Base-by-base conservation (phyloP, 1,284 basidiomycete genomes). In the Irpex sp. region DNA sequence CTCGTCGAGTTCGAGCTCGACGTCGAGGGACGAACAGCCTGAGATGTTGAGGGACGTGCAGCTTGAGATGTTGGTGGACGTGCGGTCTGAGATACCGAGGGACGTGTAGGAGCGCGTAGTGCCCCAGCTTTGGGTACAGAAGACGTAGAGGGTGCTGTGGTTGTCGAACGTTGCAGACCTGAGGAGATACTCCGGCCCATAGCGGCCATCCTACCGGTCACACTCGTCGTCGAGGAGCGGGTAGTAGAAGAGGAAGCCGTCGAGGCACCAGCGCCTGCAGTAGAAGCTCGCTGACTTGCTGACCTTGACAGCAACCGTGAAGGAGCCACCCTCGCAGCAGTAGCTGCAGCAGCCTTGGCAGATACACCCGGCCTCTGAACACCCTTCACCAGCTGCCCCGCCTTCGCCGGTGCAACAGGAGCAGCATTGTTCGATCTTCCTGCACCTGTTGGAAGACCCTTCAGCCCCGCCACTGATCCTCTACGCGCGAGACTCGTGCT, bases 321-420 rank as follows among this genome's bases (percentile, higher is more conserved):
- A 2, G 26, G 26, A 26, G 26, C 26, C 26, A 26, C 26, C 2
- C 26, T 26, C 26, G 26, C 26, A 26, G 59, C 26, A 36, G 61
- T 4, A 5, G 51, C 36, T n/a, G 64, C 51, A 4, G 63, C 37
- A 7, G 58, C 31, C 19, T 51, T 52, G 3, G 58, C 57, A 13
- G 64, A 58, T 9, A 55, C 51, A 8, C 66, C 66, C 1, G 70
- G 71, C 13, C 71, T 67, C 55, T 73, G 71, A 5, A 73, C 60
- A 1, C 55, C 37, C 26, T 61, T 57, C 11, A 48, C 55, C 1
- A 9, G 49, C 55, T 38, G 47, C 13, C 38, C 37, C 4, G 47
- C 31, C 37, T 49, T 60, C 7, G n/a, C 55, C 26, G 26, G 26
- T 4, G 3, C 26, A 47, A 11, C 21, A 4, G 31, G 54, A 9